Conservation (phyloP, 805 yeast genomes). For the Candida corydali region DNA sequence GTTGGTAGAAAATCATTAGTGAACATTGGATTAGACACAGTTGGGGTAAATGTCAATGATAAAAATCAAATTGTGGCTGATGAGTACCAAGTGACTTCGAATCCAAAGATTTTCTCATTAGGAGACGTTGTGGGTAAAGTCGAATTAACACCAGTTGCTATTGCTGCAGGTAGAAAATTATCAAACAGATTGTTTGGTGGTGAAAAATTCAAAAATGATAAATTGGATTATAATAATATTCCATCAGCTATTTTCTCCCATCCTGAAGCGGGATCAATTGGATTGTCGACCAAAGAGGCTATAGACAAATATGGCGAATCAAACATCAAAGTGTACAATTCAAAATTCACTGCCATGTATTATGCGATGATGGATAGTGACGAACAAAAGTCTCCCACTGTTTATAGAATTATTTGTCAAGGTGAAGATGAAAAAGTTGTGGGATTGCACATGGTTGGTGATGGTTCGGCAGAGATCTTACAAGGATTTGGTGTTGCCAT, state of each 20-base stretch:
- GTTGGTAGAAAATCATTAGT: constrained; percentile 81
- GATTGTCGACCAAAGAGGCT: constrained; percentile 79
- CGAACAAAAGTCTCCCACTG: constrained; percentile 77
- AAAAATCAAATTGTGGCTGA: constrained; percentile 70
- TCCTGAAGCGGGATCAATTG: constrained; percentile 96
- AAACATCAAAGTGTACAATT: constrained; percentile 73
- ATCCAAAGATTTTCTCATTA: constrained; percentile 69
- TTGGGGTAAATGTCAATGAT: constrained; percentile 62
- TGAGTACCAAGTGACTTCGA: constrained; percentile 80
- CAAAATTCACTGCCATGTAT: constrained; percentile 88
- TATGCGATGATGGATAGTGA: constrained; percentile 71
- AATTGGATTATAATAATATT: constrained; percentile 79
- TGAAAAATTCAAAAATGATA: constrained; percentile 66
- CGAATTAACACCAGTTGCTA: constrained; percentile 97
- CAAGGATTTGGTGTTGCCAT: constrained; percentile 99
- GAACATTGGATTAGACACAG: constrained; percentile 71
- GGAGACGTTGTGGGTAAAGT: constrained; percentile 94
- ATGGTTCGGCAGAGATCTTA: constrained; percentile 81
- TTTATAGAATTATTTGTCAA: constrained; percentile 74
- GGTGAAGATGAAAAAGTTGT: constrained; percentile 90
- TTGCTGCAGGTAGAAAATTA: constrained; percentile 94
- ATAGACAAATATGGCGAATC: constrained; percentile 72
- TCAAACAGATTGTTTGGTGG: constrained; percentile 87
- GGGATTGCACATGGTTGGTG: constrained; percentile 93
- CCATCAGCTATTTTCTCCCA: constrained; percentile 98